Base-by-base conservation (phyloP, 495 filamentous ascomycete genomes). In the Aspergillus baeticus region DNA sequence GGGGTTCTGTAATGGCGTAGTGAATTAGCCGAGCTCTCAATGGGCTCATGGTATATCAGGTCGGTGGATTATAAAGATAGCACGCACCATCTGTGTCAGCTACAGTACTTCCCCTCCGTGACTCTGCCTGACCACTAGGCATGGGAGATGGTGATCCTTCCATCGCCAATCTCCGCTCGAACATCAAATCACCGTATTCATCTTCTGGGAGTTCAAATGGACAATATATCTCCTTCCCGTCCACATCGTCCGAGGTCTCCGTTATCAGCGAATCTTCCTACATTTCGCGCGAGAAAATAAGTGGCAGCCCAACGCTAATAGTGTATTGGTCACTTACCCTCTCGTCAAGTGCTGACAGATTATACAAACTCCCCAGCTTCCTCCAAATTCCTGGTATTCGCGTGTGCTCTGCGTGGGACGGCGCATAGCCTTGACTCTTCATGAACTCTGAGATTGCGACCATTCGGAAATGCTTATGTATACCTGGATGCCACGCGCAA, bases 401-500 rank as follows among this genome's bases (percentile, higher is more conserved):
- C 39, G 91, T 96, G 76, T 98, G 94, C 13, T 84, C 81, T 50
- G 84, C 80, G 14, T 74, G 67, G 0, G 69, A 62, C 1, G 86
- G 83, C 55, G 87, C 85, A 71, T 91, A 91, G 54, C 92, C 92
- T 68, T 96, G 91, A 62, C 88, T 91, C 58, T 87, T 86, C 57
- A 98, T 80, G 63, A 89, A 85, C 54, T 94, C 85, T 14, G 89
- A 87, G 31, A 98, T 91, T 3, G 90, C 85, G 54, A 97, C 85
- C 77, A 98, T 93, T 20, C 91, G 90, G 69, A 98, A 98, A 73
- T 98, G 92, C 71, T 95, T 98, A 76, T 98, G 93, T 77, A 98
- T 87, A 46, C 93, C 93, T 96, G 17, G 21, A 18, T 46, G 33
- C n/a, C 17, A 2, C 8, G n/a, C 7, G 31, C 10, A 6, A 37